Evolutionary conservation across 2,329 filamentous ascomycete species (phyloP).

Genomic region (Trichoderma sp.): DNA sequence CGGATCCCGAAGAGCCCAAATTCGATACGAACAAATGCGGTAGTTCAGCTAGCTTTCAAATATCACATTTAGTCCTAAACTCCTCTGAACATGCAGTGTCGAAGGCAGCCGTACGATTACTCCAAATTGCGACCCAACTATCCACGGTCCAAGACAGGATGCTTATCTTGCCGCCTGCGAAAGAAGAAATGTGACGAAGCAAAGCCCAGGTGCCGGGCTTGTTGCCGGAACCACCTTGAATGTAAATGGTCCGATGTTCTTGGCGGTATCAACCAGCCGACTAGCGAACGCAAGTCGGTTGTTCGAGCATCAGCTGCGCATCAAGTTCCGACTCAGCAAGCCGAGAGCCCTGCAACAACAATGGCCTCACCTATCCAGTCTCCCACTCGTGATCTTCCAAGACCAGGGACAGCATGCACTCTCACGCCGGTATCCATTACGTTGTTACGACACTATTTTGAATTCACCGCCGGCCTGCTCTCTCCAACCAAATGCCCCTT

Average conservation of each 20-base stretch:
- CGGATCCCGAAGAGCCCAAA: too few relatives aligned
- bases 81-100: too few relatives aligned
- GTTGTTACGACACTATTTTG: constrained; percentile 7
- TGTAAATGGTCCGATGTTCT: constrained; percentile 25
- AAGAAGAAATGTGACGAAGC: constrained; percentile 47
- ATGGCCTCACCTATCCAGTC: neutral
- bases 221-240: constrained; percentile 33
- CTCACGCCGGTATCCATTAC: neutral
- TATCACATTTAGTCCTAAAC: too few relatives aligned
- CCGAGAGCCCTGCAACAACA: neutral
- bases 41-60: too few relatives aligned
- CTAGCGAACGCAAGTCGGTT: neutral
- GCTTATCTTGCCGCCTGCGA: constrained; percentile 37
- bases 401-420: neutral
- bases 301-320: neutral
- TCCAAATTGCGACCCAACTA: too few relatives aligned
- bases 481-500: constrained; percentile 6
- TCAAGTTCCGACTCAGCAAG: neutral
- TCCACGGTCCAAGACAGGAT: too few relatives aligned
- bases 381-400: neutral
- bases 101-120: too few relatives aligned
- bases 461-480: constrained; percentile 1
- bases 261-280: neutral
- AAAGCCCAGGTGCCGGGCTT: constrained; percentile 40
- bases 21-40: too few relatives aligned